Base-by-base conservation (phyloP, 2,329 filamentous ascomycete species). In the Nemania sp. region DNA sequence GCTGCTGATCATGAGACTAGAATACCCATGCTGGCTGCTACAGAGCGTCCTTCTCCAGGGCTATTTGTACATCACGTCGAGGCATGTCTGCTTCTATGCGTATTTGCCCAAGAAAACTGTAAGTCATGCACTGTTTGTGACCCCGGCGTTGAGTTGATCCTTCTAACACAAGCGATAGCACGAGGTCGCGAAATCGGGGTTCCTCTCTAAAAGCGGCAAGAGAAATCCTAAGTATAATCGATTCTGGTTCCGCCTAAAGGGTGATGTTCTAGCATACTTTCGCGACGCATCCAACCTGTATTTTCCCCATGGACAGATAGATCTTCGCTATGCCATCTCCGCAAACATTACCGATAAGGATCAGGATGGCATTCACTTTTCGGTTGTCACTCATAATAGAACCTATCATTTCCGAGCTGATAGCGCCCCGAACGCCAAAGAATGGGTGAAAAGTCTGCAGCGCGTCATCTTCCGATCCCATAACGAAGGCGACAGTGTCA, bases 401-500 rank as follows among this genome's bases (percentile, higher is more conserved):
- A 91, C 84, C 1, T 96, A 94, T 72, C 82, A 91, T 65, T 95
- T 97, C 76, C 86, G 84, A 66, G 94, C 93, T 31, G 94, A 99
- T 69, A 97, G 90, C 68, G 80, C 83, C 1, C 81, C 86, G 3
- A 96, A 90, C 68, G 94, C 94, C 9, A 94, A 91, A 70, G 94
- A 97, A 76, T 99, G 94, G 94, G 92, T 97, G 40, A 94, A 94
- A 72, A 86, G 89, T 48, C 77, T 99, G 22, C 93, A 97, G 68
- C 89, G 94, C 55, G 92, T 96, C 63, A 97, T 97, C 52, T 97
- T 97, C 68, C 83, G 92, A 45, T 93, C 91, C 9, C 92, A 95
- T 73, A 97, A 97, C 66, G 93, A 97, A 59, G 93, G 94, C 8
- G 92, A 97, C 68, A 96, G 92, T 67, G 90, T 99, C 70, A 97